These are phyloP conservation scores for Raphidocelis subcapitata DNA, from an alignment of 139 green algal species.

Conservation along the genomic window DNA sequence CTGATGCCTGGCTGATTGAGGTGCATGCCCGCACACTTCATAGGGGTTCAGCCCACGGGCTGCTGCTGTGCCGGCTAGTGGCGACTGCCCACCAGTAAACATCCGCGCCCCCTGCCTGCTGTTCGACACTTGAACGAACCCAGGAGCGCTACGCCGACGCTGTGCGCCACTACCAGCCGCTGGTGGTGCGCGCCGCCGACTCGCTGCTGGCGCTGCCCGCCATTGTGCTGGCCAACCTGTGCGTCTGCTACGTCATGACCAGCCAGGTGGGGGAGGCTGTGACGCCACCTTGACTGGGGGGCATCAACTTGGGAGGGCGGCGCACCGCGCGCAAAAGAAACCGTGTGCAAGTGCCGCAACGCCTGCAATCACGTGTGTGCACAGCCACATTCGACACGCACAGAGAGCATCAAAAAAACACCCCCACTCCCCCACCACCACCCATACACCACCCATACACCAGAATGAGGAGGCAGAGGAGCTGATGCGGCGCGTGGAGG, in stretches of 20 bases:
- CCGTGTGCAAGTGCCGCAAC: no score
- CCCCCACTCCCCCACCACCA: no score
- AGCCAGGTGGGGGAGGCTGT: slow-evolving; percentile 50
- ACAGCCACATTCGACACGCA: no score
- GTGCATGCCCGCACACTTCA: no score
- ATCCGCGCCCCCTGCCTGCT: background rate
- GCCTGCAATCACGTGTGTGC: no score
- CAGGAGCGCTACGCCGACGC: slow-evolving; percentile 6
- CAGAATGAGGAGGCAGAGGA: slow-evolving; percentile 90
- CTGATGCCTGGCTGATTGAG: no score
- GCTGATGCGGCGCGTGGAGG: slow-evolving; percentile 85
- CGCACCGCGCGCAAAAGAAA: no score
- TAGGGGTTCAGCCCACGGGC: no score
- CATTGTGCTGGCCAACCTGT: slow-evolving; percentile 91
- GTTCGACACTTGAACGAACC: background rate
- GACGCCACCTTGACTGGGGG: no score
- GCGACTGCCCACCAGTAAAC: background rate
- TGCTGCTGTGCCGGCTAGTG: background rate
- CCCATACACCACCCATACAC: no score
- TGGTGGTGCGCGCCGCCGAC: slow-evolving; percentile 59
- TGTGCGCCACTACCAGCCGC: slow-evolving; percentile 68
- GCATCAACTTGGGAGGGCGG: no score
- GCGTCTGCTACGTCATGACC: slow-evolving; percentile 91
- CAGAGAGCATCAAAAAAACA: no score
- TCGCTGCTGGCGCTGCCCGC: slow-evolving; percentile 72